Conservation (phyloP, 106 monocot species). For the Posidonia australis region DNA sequence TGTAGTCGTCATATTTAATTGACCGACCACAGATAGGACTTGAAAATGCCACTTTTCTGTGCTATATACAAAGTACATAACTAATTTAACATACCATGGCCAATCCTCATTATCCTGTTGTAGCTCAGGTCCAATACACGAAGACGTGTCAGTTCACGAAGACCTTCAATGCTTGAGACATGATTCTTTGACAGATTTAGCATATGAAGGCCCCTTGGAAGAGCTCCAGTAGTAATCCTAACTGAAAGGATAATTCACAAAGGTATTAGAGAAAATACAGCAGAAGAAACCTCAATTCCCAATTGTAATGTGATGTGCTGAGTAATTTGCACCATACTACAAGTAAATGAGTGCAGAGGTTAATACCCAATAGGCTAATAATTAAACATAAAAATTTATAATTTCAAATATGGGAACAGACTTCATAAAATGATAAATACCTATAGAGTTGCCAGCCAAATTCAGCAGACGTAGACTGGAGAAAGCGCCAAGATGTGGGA, state of each 20-base stretch:
- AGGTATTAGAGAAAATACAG: constrained; percentile 1
- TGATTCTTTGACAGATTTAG: constrained; percentile 78
- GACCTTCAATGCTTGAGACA: constrained; percentile 69
- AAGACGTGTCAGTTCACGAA: constrained; percentile 66
- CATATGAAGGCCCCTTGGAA: constrained; percentile 80
- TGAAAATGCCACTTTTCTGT: too few species aligned
- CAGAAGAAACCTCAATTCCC: too few species aligned
- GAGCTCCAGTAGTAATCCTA: constrained; percentile 54
- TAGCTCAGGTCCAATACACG: constrained; percentile 69
- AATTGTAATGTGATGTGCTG: too few species aligned
- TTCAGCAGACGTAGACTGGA: constrained; percentile 10
- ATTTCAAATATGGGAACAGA: too few species aligned
- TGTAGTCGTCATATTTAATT: too few species aligned
- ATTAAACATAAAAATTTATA: too few species aligned
- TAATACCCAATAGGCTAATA: too few species aligned
- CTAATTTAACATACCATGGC: constrained; percentile 53
- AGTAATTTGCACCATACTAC: too few species aligned
- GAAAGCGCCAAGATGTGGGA: constrained; percentile 19
- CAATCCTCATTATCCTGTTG: constrained; percentile 65
- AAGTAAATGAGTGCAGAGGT: too few species aligned
- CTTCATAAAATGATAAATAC: neutral
- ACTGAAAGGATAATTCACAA: constrained; percentile 25
- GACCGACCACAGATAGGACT: too few species aligned
- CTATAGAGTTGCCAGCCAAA: constrained; percentile 19
- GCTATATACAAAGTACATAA: too few species aligned